These are phyloP conservation scores for Porodaedalea pini DNA, from an alignment of 1,284 basidiomycete species.

Conservation along the genomic window DNA sequence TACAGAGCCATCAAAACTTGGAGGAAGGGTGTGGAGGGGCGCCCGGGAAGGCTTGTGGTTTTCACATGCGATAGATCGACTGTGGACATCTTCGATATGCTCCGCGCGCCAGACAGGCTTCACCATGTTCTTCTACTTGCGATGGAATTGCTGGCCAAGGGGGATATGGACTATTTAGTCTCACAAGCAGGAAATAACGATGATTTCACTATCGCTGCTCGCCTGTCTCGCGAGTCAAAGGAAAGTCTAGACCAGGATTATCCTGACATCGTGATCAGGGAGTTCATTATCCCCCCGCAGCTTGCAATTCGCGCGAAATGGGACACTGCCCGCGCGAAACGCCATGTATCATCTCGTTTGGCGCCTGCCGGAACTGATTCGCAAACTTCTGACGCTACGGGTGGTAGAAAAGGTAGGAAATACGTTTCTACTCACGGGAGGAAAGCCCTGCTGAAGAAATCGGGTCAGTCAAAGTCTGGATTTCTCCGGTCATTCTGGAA, in stretches of 20 bases:
- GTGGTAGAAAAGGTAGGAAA: too few relatives aligned
- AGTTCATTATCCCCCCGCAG: background rate
- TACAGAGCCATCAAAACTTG: background rate
- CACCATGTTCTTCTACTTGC: constrained; percentile 6
- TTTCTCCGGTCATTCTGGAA: too few relatives aligned
- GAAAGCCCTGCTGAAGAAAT: too few relatives aligned
- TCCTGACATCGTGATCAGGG: background rate
- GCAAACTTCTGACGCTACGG: background rate
- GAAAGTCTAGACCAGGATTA: background rate
- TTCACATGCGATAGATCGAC: constrained; percentile 1
- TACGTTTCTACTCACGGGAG: background rate
- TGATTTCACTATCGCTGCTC: background rate
- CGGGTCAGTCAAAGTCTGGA: too few relatives aligned
- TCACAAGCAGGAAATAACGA: background rate
- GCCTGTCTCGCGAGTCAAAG: background rate
- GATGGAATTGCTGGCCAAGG: constrained; percentile 2
- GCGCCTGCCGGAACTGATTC: background rate
- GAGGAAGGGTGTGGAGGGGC: background rate
- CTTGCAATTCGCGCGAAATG: background rate
- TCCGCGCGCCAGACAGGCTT: background rate
- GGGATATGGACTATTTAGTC: constrained; percentile 3
- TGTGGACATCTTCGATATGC: background rate
- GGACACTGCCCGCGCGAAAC: background rate
- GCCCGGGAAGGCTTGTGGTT: constrained; percentile 1
- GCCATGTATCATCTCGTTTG: background rate